Percentiles rank a stretch among this genome's conserved stretches.
Conservation (phyloP, 768 basidiomycete species). For the Suillus decipiens region DNA sequence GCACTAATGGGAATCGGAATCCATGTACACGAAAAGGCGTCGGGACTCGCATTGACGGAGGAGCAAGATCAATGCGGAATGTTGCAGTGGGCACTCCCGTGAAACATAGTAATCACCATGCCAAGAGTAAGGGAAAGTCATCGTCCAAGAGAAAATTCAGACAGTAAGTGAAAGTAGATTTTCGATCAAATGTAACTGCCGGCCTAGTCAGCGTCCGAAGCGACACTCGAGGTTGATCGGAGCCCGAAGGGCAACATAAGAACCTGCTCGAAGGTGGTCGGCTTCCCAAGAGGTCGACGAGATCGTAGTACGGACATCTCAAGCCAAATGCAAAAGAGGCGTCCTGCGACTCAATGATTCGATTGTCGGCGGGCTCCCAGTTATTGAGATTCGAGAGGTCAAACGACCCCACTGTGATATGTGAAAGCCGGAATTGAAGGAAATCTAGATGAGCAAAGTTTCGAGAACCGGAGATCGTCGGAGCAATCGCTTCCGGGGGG, state of each 20-base stretch:
- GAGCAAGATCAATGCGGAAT: too few species aligned
- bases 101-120: too few species aligned
- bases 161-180: background rate
- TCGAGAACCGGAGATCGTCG: background rate
- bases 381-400: background rate
- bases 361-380: background rate
- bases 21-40: background rate
- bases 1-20: too few species aligned
- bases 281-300: background rate
- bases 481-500: background rate
- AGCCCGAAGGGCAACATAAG: background rate
- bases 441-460: background rate
- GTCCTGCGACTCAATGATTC: background rate
- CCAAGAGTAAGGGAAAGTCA: background rate
- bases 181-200: background rate
- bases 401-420: background rate
- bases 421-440: background rate
- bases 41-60: too few species aligned
- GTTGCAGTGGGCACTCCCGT: too few species aligned
- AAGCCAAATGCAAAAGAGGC: background rate
- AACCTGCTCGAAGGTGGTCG: background rate
- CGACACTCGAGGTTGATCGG: background rate
- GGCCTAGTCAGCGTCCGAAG: background rate
- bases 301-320: background rate
- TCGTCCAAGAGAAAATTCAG: background rate